Base-by-base conservation (phyloP, 805 yeast genomes). In the Yarrowia sp. region DNA sequence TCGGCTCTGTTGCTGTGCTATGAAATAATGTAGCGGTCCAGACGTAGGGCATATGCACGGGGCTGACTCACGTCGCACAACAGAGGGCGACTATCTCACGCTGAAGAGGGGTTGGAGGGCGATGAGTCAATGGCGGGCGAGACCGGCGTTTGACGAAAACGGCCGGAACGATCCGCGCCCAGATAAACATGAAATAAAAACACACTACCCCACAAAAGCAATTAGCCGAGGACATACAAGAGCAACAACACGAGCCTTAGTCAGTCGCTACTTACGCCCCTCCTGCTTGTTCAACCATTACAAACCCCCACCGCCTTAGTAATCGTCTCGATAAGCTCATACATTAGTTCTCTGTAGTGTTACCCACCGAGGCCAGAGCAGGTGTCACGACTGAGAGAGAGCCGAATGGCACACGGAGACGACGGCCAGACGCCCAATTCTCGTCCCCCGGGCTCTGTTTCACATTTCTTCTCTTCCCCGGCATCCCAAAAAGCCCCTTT, bases 1-100 rank as follows among this genome's bases (percentile, higher is more conserved):
- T 41, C 36, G 40, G 63, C 63, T 56, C 63, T 22, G 36, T 16
- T 56, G 48, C 63, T 56, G 50, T 45, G 42, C 65, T 32, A 59
- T 59, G 65, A 59, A 58, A 42, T 58, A 58, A 58, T 59, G 50
- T 16, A 35, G 65, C 52, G 65, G 65, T 59, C 65, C 52, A 59
- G 65, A 45, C 65, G 65, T 45, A 26, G 65, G 65, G 42, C 42
- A 1, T 35, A 59, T 59, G 65, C 65, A 59, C 16, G 35, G 26
- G 42, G 65, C 65, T 59, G 65, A 59, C 52, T 59, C 65, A 59
- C 65, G 11, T 43, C 52, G 38, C 16, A 32, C 14, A n/a, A 15
- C 22, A 22, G 61, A 22, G 19, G 8, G 46, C 40, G 61, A 40
- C 61, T 19, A 41, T 55, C 45, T 55, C 14, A 19, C 5, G 45